These are phyloP conservation scores for Aspergillus piperis DNA, from an alignment of 2,329 filamentous ascomycete genomes.

Conservation along the genomic window DNA sequence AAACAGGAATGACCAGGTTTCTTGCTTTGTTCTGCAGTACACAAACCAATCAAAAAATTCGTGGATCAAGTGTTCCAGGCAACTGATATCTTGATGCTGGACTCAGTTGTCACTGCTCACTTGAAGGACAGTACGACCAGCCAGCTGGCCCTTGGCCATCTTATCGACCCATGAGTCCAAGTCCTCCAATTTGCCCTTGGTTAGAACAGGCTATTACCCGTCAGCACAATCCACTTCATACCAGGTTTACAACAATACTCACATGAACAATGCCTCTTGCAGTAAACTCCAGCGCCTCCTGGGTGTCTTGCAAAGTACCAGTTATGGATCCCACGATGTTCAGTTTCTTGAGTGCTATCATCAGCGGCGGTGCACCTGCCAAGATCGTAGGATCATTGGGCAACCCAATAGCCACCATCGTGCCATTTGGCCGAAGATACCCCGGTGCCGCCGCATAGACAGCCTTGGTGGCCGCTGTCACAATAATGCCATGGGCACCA, in stretches of 20 bases:
- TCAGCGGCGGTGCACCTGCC: slow-evolving; percentile 72
- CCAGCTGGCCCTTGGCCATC: slow-evolving; percentile 11
- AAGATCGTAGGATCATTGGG: slow-evolving; percentile 75
- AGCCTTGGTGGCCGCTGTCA: slow-evolving; percentile 83
- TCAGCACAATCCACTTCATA: background rate
- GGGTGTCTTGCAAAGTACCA: slow-evolving; percentile 82
- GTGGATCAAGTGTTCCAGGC: too few species aligned
- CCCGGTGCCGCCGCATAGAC: slow-evolving; percentile 90
- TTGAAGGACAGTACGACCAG: slow-evolving; percentile 10
- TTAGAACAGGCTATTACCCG: slow-evolving; percentile 5
- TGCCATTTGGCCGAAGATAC: slow-evolving; percentile 80
- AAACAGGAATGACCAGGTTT: too few species aligned
- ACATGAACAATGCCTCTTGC: slow-evolving; percentile 57
- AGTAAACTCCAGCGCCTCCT: slow-evolving; percentile 90
- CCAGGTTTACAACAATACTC: background rate
- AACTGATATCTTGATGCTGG: background rate
- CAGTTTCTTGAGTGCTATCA: slow-evolving; percentile 85
- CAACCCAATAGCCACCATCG: slow-evolving; percentile 84
- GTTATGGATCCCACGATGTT: slow-evolving; percentile 89
- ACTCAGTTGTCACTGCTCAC: background rate
- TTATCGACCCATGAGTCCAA: slow-evolving; percentile 14
- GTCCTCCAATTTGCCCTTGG: slow-evolving; percentile 12
- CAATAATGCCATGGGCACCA: slow-evolving; percentile 81
- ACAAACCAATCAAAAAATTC: too few species aligned
- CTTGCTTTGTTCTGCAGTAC: too few species aligned